Base-by-base conservation (phyloP, 75 land plant species). In the Pinus taeda region DNA sequence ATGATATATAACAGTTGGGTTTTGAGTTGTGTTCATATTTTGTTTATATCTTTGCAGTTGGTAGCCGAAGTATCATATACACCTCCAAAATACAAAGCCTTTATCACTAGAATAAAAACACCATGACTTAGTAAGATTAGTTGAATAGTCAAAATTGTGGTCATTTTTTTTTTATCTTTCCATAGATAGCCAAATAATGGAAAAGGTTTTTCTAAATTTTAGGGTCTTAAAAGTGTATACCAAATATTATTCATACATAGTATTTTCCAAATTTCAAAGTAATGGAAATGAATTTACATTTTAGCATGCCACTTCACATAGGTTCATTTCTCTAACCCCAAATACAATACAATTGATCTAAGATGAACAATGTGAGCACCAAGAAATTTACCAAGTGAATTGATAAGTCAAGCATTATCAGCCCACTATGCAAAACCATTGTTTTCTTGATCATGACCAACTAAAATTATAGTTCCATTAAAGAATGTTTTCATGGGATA, bases 201-300 rank as follows among this genome's bases (percentile, higher is more conserved):
- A 76, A 76, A 76, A 45, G 60, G 76, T 81, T 81, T 72, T 81
- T 81, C 74, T 57, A 81, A 73, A 73, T 67, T 72, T 61, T 81
- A n/a, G 22, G 33, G 79, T 71, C 79, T 79, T 17, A 76, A 11
- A 71, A 76, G 83, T 24, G 73, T 37, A 72, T 81, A 74, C 59
- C 58, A 76, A 36, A 36, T 36, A 36, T 3, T 3, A 36, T 3
- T 3, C 2, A 36, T 2, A 36, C 37, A 2, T 36, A 36, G 37
- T n/a, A n/a, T n/a, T n/a, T n/a, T n/a, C n/a, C n/a, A n/a, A n/a
- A n/a, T n/a, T n/a, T n/a, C n/a, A n/a, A n/a, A n/a, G n/a, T n/a
- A n/a, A n/a, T n/a, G n/a, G n/a, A n/a, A n/a, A n/a, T n/a, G n/a
- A n/a, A n/a, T n/a, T n/a, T n/a, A n/a, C n/a, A n/a, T n/a, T n/a